Conservation (phyloP, 192 early-diverging fungal genomes). For the Phlyctochytrium arcticum region DNA sequence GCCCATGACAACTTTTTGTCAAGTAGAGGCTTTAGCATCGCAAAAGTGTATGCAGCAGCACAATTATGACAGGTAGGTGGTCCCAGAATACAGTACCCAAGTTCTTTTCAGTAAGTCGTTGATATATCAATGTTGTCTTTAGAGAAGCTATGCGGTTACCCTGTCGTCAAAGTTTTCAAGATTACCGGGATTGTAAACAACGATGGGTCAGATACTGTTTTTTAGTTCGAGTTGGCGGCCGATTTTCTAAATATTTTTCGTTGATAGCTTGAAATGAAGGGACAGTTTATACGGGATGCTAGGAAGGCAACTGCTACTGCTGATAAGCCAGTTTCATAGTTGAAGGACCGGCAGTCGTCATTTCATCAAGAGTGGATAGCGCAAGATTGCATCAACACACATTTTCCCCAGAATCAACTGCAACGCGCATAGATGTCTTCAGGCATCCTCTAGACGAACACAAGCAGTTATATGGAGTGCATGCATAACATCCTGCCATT, state of each 20-base stretch:
- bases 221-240: not conserved
- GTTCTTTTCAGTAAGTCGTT: not conserved
- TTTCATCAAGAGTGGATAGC: too few species aligned
- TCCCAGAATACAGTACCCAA: not conserved
- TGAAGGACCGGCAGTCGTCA: too few species aligned
- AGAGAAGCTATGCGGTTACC: not conserved
- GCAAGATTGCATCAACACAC: too few species aligned
- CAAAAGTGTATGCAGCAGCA: constrained; percentile 25
- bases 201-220: constrained; percentile 10
- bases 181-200: constrained; percentile 25
- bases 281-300: constrained; percentile 3
- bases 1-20: constrained; percentile 23
- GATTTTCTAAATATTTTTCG: not conserved
- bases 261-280: not conserved
- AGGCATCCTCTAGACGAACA: too few species aligned
- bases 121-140: not conserved
- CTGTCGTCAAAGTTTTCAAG: constrained; percentile 9
- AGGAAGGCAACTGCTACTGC: too few species aligned
- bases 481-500: too few species aligned
- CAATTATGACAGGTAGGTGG: constrained; percentile 21
- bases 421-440: too few species aligned
- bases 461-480: too few species aligned
- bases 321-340: too few species aligned
- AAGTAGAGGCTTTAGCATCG: constrained; percentile 1
- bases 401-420: too few species aligned